Evolutionary conservation across 768 basidiomycete species (phyloP).

Genomic region (Russula vinacea): DNA sequence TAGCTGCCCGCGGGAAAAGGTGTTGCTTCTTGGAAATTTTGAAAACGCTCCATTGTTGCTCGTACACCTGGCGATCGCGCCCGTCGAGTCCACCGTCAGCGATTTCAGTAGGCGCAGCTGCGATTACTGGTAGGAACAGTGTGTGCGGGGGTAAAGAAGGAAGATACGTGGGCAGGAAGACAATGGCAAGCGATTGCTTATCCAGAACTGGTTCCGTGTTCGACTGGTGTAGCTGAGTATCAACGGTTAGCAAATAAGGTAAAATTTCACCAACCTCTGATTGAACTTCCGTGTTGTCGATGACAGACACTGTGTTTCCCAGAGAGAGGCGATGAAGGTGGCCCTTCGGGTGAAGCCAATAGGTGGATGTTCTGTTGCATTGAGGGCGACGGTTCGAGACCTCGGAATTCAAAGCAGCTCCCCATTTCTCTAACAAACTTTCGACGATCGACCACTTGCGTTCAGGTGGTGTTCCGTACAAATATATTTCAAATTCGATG

Average conservation of each 20-base stretch:
- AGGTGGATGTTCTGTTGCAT: slow-evolving; percentile 31
- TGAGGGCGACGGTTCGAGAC: slow-evolving; percentile 27
- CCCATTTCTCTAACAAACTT: slow-evolving; percentile 55
- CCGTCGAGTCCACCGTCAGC: slow-evolving; percentile 30
- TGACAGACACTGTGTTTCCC: slow-evolving; percentile 39
- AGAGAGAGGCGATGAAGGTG: slow-evolving; percentile 34
- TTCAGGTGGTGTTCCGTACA: slow-evolving; percentile 62
- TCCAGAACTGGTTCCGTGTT: slow-evolving; percentile 38
- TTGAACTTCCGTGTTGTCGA: slow-evolving; percentile 40
- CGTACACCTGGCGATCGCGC: slow-evolving; percentile 34
- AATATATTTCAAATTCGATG: slow-evolving; percentile 54
- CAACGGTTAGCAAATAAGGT: slow-evolving; percentile 35
- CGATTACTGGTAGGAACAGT: slow-evolving; percentile 57
- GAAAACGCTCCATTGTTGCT: slow-evolving; percentile 36
- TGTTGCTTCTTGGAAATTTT: slow-evolving; percentile 33
- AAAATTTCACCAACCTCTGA: slow-evolving; percentile 39
- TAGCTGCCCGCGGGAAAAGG: slow-evolving; percentile 34
- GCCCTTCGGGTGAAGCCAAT: slow-evolving; percentile 34
- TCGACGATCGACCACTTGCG: slow-evolving; percentile 62
- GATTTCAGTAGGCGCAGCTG: slow-evolving; percentile 29
- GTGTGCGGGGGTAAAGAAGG: slow-evolving; percentile 41
- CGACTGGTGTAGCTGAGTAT: slow-evolving; percentile 45
- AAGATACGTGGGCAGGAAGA: slow-evolving; percentile 57
- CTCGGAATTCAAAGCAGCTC: slow-evolving; percentile 37
- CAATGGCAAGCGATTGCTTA: slow-evolving; percentile 61